phyloP scores from a whole-genome alignment of 2,329 filamentous ascomycete genomes.

The Claviceps quebecensis region DNA sequence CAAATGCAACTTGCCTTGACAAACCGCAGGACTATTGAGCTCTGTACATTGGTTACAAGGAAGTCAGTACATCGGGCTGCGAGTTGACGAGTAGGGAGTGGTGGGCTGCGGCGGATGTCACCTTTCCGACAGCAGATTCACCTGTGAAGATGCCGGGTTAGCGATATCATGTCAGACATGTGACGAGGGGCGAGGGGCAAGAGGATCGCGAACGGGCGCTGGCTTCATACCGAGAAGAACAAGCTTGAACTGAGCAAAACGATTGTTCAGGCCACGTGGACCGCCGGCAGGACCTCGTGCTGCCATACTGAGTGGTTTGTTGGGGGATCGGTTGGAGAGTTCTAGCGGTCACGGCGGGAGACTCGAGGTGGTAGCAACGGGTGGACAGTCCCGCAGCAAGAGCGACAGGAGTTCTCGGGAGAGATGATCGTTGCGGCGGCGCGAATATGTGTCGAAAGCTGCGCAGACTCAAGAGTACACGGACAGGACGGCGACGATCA shows the following conservation, averaged over 20 bases:
- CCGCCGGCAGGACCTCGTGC: constrained; percentile 56
- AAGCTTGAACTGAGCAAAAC: constrained; percentile 98
- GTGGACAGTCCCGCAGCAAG: neutral
- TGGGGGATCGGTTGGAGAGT: neutral
- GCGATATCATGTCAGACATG: neutral
- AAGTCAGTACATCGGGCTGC: constrained; percentile 9
- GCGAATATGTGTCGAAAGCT: neutral
- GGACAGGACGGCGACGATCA: neutral
- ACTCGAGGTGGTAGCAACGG: neutral
- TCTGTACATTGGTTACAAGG: constrained; percentile 40
- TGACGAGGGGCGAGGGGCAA: neutral
- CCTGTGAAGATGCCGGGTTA: constrained; percentile 37
- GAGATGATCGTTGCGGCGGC: neutral
- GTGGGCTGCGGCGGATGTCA: constrained; percentile 23
- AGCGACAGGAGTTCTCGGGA: neutral
- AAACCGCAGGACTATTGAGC: constrained; percentile 93
- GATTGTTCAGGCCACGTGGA: constrained; percentile 54
- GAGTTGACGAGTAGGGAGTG: neutral
- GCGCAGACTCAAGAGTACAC: neutral
- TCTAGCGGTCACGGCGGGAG: neutral
- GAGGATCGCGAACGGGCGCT: neutral
- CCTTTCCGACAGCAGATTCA: constrained; percentile 98
- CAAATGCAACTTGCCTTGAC: constrained; percentile 63
- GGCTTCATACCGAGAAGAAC: constrained; percentile 73
- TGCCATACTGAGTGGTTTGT: constrained; percentile 49